Evolutionary conservation across 257 asterid species (phyloP).

Genomic region (Coffea eugenioides): DNA sequence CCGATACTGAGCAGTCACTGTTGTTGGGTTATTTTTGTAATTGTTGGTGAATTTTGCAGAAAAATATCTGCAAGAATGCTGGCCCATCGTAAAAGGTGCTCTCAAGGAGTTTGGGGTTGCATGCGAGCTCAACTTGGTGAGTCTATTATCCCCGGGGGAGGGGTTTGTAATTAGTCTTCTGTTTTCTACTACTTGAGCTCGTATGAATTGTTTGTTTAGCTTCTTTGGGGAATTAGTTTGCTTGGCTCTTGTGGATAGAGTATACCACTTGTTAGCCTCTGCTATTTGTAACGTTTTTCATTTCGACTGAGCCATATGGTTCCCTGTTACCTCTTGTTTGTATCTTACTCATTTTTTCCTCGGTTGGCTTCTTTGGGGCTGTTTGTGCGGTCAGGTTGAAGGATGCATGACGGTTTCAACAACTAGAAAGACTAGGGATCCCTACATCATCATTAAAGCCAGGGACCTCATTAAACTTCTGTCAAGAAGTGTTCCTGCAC

Average conservation of each 20-base stretch:
- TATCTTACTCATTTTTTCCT: background rate
- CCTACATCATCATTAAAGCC: conserved; percentile 78
- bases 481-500: conserved; percentile 95
- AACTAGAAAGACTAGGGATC: conserved; percentile 83
- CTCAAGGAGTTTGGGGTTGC: conserved; percentile 68
- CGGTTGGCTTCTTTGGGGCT: conserved; percentile 12
- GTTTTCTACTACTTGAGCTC: background rate
- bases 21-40: background rate
- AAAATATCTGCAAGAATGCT: conserved; percentile 84
- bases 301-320: background rate
- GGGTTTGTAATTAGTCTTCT: background rate
- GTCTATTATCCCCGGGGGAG: conserved; percentile 6
- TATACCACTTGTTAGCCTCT: no score
- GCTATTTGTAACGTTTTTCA: background rate
- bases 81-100: conserved; percentile 78
- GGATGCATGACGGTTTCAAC: conserved; percentile 93
- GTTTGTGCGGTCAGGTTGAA: conserved; percentile 53
- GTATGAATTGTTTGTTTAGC: background rate
- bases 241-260: no score
- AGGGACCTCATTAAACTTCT: conserved; percentile 88
- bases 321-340: background rate
- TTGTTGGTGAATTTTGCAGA: conserved; percentile 33
- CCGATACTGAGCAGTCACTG: background rate
- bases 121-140: conserved; percentile 71
- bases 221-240: no score